Evolutionary conservation across 352 stramenopile species (phyloP), one percentile per base, ranked within the genome.

Genomic region (Pythium biforme): DNA sequence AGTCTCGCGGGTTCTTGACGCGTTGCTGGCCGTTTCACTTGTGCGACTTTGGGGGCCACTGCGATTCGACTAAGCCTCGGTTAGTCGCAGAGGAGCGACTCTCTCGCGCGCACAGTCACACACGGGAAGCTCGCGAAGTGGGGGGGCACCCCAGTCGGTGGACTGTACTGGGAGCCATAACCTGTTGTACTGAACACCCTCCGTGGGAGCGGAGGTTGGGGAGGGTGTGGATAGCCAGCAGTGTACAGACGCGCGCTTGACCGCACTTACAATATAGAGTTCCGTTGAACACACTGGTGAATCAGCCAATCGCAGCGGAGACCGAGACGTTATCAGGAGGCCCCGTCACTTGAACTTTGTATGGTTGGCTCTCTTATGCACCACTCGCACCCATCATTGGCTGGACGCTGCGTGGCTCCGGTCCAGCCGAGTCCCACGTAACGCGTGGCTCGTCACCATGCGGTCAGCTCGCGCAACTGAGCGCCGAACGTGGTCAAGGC

Each of bases 291-390:
- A 60, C 54, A 22, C 40, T 60, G 3, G 40, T 60, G 54, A 52
- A 2, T 25, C 25, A 54, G 45, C 27, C 43, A 54, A 54, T 47
- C 43, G n/a, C n/a, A n/a, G n/a, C n/a, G n/a, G n/a, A n/a, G n/a
- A n/a, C n/a, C n/a, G n/a, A n/a, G n/a, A n/a, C n/a, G n/a, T n/a
- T n/a, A n/a, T n/a, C n/a, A n/a, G n/a, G n/a, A n/a, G n/a, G n/a
- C n/a, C n/a, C n/a, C n/a, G n/a, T 48, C n/a, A 63, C 56, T 63
- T 63, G 56, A 40, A 19, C 3, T 55, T 55, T 63, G 56, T 63
- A 63, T 63, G 22, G 4, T 2, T 17, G 31, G 1, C 33, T 33
- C 31, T 31, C 19, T 56, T 50, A 7, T 50, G 37, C 53, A 23
- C 53, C n/a, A 2, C 12, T 37, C 33, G 55, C 43, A 54, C 27